phyloP scores from a whole-genome alignment of 2,329 filamentous ascomycete species.

The Scedosporium minutisporum region DNA sequence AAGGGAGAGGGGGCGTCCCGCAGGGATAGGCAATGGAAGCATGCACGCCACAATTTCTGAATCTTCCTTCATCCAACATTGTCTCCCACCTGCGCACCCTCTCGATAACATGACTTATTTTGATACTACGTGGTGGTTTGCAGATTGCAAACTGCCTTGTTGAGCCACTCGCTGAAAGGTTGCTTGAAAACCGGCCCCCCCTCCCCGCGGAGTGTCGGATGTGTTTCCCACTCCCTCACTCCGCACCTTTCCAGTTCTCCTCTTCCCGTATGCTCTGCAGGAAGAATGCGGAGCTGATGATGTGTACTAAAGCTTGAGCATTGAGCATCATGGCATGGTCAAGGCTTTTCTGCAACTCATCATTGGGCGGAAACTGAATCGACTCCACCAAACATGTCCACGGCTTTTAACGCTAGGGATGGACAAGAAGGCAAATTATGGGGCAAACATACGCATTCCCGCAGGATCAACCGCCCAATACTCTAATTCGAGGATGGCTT shows the following conservation, averaged over 20 bases:
- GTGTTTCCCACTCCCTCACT: too few relatives aligned
- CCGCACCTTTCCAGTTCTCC: too few relatives aligned
- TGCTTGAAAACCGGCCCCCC: neutral
- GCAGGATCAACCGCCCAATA: neutral
- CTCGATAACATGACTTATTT: neutral
- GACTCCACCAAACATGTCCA: neutral
- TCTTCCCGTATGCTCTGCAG: too few relatives aligned
- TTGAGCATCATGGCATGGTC: neutral
- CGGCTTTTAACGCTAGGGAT: neutral
- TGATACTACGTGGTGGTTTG: neutral
- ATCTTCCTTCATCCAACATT: neutral
- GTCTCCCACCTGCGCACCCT: neutral
- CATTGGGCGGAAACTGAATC: neutral
- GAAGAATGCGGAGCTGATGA: neutral
- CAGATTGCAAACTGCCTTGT: neutral
- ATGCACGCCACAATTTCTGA: neutral
- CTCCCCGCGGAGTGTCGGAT: neutral
- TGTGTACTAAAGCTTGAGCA: neutral
- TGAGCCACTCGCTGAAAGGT: neutral
- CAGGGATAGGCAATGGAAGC: neutral
- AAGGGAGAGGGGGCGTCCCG: neutral
- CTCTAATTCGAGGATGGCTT: neutral
- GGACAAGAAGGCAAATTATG: neutral
- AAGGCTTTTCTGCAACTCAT: neutral
- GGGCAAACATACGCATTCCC: neutral